phyloP scores from a whole-genome alignment of 2,329 filamentous ascomycete genomes.

The Penicillium janthinellum region DNA sequence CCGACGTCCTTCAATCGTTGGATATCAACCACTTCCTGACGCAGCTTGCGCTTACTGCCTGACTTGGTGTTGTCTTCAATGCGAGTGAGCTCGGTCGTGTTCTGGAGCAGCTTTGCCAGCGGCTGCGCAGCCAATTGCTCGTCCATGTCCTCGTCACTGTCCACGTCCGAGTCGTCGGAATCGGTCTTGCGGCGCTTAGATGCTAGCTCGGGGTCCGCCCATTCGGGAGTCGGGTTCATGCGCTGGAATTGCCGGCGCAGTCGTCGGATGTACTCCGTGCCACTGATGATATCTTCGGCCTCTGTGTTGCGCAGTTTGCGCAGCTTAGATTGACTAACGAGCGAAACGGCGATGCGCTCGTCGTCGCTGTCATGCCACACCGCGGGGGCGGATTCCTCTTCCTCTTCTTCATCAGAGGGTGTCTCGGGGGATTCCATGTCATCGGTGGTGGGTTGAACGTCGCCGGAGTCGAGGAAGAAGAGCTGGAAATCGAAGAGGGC shows the following conservation, averaged over 20 bases:
- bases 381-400: slow-evolving; percentile 35
- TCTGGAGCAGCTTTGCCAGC: slow-evolving; percentile 76
- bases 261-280: slow-evolving; percentile 79
- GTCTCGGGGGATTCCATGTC: slow-evolving; percentile 38
- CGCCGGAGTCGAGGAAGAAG: slow-evolving; percentile 77
- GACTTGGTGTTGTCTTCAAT: slow-evolving; percentile 49
- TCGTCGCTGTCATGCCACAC: slow-evolving; percentile 95
- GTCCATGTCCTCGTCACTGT: slow-evolving; percentile 58
- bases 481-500: slow-evolving; percentile 49
- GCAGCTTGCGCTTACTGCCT: slow-evolving; percentile 69
- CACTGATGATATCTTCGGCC: slow-evolving; percentile 81
- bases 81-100: slow-evolving; percentile 66
- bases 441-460: slow-evolving; percentile 43
- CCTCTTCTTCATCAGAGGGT: slow-evolving; percentile 41
- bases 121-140: slow-evolving; percentile 70
- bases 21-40: slow-evolving; percentile 87
- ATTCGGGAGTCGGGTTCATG: slow-evolving; percentile 63
- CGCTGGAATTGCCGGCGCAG: slow-evolving; percentile 74
- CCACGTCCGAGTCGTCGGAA: slow-evolving; percentile 39
- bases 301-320: slow-evolving; percentile 81
- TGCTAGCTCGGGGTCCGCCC: slow-evolving; percentile 55
- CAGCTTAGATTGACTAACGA: slow-evolving; percentile 72
- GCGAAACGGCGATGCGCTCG: slow-evolving; percentile 79
- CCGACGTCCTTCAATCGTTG: slow-evolving; percentile 85
- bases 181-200: slow-evolving; percentile 50